A percentile compares a stretch with the other conserved stretches of the same genome.
These are phyloP conservation scores for Zymoseptoria crescenta DNA, from an alignment of 2,329 filamentous ascomycete species.

Conservation along the genomic window DNA sequence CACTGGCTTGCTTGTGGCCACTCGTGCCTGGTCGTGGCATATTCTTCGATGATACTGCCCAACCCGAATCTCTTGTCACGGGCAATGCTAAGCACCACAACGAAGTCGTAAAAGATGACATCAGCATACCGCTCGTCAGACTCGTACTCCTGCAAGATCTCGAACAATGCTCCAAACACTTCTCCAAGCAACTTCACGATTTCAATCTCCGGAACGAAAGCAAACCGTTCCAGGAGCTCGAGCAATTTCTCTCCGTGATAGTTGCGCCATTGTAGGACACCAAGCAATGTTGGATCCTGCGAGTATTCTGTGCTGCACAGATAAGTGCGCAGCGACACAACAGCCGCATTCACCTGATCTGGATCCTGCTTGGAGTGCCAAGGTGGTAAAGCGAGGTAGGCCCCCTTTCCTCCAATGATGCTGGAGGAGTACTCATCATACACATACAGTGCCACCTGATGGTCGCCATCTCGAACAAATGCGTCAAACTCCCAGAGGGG, in stretches of 20 bases:
- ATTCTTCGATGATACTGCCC: conserved; percentile 81
- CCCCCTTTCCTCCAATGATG: conserved; percentile 66
- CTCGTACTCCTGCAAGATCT: conserved; percentile 82
- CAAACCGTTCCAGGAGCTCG: conserved; percentile 68
- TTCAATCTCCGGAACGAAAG: conserved; percentile 94
- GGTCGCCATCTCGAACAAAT: conserved; percentile 77
- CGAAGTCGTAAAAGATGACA: conserved; percentile 79
- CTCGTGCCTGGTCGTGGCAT: conserved; percentile 80
- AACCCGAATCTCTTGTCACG: conserved; percentile 92
- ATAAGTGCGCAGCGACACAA: conserved; percentile 69
- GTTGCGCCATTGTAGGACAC: conserved; percentile 67
- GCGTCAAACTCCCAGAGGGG: conserved; percentile 89
- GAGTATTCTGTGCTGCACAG: conserved; percentile 93
- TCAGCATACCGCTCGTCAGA: conserved; percentile 90
- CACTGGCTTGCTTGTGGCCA: conserved; percentile 89
- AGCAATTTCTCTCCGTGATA: conserved; percentile 60
- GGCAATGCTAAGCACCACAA: conserved; percentile 84
- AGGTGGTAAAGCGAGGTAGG: conserved; percentile 79
- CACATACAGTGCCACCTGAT: conserved; percentile 75
- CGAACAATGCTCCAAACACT: conserved; percentile 85
- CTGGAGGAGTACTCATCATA: conserved; percentile 85
- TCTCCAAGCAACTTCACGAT: conserved; percentile 88
- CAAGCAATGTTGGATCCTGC: conserved; percentile 78
- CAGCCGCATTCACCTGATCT: conserved; percentile 67
- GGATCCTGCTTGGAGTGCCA: conserved; percentile 63